Evolutionary conservation across 441 rosid genomes (phyloP), one percentile per base, ranked within the genome.

Genomic region (Erodium moschatum): DNA sequence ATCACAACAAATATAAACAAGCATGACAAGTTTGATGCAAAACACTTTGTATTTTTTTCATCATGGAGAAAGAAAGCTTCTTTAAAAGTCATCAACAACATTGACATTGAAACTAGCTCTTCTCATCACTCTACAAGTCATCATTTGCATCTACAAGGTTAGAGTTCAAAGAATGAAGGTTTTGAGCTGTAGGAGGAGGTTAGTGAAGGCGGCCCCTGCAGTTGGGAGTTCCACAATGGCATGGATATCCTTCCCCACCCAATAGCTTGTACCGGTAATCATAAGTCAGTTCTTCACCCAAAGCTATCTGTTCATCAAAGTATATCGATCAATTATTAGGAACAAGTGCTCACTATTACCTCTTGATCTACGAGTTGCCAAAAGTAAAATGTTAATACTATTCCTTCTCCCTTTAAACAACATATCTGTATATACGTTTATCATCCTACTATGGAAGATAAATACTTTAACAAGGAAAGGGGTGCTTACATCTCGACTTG

Each of bases 251-350:
- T 79, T 82, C 85, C 69, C 86, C 88, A 68, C 80, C 81, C 52
- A 79, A 76, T 56, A 75, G 76, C 69, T 82, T 75, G 19, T 80
- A 81, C 54, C 74, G 86, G 75, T 85, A 90, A 80, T 87, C 85
- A 64, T 77, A 81, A 0, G 97, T 89, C 76, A 92, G 78, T 77
- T 95, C 99, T 78, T 95, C 97, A 38, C 99, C 96, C 15, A 72
- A 75, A 68, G 89, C 81, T 77, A 95, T 95, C 99, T 95, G 97
- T 80, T 76, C 80, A 71, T 21, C 18, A 61, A 7, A 73, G 13
- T 64, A 63, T 33, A 69, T 62, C 67, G 64, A 65, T 16, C 72
- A 69, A 21, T 18, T 62, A 71, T 70, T 61, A 46, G 3, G 27
- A 56, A 56, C 21, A 29, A 66, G n/a, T 46, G 29, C 12, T 40